These are phyloP conservation scores for Actinomortierella wolfii DNA, from an alignment of 371 early-diverging fungal genomes.

Conservation along the genomic window DNA sequence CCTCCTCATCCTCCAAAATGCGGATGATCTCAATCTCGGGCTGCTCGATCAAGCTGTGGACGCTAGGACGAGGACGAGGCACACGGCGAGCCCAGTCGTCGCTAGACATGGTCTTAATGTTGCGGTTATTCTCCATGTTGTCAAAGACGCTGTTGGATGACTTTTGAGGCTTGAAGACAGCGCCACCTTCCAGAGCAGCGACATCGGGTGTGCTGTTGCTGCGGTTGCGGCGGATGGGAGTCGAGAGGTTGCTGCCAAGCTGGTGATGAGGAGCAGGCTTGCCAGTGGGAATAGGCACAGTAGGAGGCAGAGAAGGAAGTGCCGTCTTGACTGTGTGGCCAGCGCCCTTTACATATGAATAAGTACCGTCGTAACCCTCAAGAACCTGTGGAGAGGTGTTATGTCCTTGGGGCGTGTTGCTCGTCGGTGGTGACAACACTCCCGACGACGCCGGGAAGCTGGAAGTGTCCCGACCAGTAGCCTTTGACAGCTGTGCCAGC, in stretches of 20 bases:
- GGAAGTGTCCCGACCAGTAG: conserved; percentile 27
- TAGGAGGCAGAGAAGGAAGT: conserved; percentile 11
- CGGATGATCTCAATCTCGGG: conserved; percentile 46
- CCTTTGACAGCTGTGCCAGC: conserved; percentile 47
- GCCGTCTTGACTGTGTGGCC: conserved; percentile 19
- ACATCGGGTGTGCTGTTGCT: conserved; percentile 47
- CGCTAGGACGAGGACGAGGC: conserved; percentile 37
- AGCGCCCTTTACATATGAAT: conserved; percentile 34
- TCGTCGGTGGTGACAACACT: conserved; percentile 37
- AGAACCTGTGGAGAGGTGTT: conserved; percentile 47
- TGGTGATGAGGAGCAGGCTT: conserved; percentile 4
- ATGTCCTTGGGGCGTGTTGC: conserved; percentile 48
- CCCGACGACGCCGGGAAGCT: conserved; percentile 37
- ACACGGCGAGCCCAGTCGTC: conserved; percentile 45
- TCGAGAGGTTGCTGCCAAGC: conserved; percentile 4
- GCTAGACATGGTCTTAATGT: conserved; percentile 41
- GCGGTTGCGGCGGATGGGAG: conserved; percentile 31
- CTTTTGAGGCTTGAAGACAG: conserved; percentile 40
- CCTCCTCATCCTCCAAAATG: conserved; percentile 58
- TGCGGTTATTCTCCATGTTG: conserved; percentile 41
- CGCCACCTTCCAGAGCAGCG: conserved; percentile 28
- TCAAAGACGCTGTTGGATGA: conserved; percentile 44
- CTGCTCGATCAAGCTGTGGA: conserved; percentile 46
- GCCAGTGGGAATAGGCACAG: conserved; percentile 8
- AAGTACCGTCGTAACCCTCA: conserved; percentile 36